Percentiles rank a stretch among this genome's conserved stretches.
phyloP scores from a whole-genome alignment of 208 protist species.

The Blechomonas ayalai region DNA sequence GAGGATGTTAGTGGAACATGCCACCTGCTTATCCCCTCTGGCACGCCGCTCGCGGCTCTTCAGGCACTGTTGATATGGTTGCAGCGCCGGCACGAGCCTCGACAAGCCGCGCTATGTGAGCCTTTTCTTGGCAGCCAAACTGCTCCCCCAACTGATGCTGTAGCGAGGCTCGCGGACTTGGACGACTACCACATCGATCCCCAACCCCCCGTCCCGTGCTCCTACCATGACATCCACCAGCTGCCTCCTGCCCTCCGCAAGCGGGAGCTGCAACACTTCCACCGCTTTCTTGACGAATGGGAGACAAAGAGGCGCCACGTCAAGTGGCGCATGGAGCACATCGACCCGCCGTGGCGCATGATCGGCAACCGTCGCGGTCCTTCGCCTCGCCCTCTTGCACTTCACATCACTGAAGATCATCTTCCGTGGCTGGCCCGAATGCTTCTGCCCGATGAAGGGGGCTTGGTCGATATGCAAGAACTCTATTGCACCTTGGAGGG shows the following conservation, averaged over 20 bases:
- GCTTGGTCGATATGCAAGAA: slow-evolving; percentile 25
- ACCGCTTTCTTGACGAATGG: too few species aligned
- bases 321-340: slow-evolving; percentile 11
- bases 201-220: too few species aligned
- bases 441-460: slow-evolving; percentile 18
- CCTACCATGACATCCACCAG: too few species aligned
- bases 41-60: slow-evolving; percentile 5
- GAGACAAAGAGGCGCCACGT: slow-evolving; percentile 7
- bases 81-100: slow-evolving; percentile 12
- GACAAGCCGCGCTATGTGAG: background rate
- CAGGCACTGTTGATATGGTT: slow-evolving; percentile 11
- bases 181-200: too few species aligned
- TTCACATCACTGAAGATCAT: slow-evolving; percentile 50
- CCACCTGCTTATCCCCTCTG: slow-evolving; percentile 22
- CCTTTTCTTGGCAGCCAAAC: too few species aligned
- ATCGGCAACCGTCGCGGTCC: slow-evolving; percentile 3
- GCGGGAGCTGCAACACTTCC: background rate
- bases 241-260: background rate
- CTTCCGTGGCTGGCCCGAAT: slow-evolving; percentile 36
- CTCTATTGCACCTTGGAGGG: slow-evolving; percentile 25
- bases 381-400: slow-evolving; percentile 18
- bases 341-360: slow-evolving; percentile 20
- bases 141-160: too few species aligned
- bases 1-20: slow-evolving; percentile 28
- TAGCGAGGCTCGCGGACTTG: too few species aligned